Base-by-base conservation (phyloP, 2,329 filamentous ascomycete species). In the Chalaropsis thielavioides region DNA sequence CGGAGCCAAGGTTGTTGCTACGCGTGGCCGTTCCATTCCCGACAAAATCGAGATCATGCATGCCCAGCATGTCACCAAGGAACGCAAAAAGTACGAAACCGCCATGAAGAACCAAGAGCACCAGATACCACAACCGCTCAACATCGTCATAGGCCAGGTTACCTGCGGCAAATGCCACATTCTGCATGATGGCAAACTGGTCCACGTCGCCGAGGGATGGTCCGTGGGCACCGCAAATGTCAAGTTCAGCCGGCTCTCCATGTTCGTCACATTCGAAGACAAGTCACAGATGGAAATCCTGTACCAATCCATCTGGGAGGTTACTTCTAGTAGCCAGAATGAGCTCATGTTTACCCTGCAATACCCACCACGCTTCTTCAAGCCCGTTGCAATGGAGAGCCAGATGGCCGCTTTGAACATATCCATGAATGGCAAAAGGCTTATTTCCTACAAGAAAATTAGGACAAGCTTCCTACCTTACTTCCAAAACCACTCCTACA, bases 151-250 rank as follows among this genome's bases (percentile, higher is more conserved):
- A 41, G 41, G 62, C 7, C 43, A 62, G 1, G 65, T 81, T 38
- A 74, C 73, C 7, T 81, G 79, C 64, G 82, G 82, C 1, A 76
- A 80, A 56, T 79, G 79, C 68, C 71, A 76, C 7, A 83, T 79
- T n/a, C n/a, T 58, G 62, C 62, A 70, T 1, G 63, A 71, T 56
- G 0, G 35, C 67, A 4, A 69, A 1, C 72, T 83, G 6, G 72
- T 72, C 0, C 84, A 80, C 66, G 71, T 77, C 2, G 69, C 76
- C 70, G 82, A 78, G 66, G 71, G 70, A 66, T 71, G 66, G 56
- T 71, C 49, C 71, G 71, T 3, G 73, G 78, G 68, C 70, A 71
- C 31, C 61, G 75, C 71, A 66, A 69, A 62, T 19, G 77, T 69
- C 56, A 76, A 75, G 64, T 82, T 83, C 68, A 73, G 75, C 11